These are phyloP conservation scores for Aspergillus wentii DNA, from an alignment of 495 filamentous ascomycete species.

Conservation along the genomic window DNA sequence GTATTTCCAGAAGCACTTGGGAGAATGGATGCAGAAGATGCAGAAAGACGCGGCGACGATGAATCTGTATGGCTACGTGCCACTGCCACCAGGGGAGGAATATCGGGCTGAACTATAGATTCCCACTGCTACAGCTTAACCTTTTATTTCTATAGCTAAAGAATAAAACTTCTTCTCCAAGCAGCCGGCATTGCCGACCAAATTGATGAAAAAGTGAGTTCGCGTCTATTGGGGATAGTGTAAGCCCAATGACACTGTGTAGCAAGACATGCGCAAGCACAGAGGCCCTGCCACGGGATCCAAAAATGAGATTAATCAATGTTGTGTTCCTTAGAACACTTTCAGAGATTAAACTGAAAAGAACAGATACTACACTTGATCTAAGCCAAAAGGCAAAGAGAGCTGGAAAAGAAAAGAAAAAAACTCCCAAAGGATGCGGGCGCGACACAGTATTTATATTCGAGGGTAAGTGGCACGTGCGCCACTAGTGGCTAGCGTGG, in stretches of 20 bases:
- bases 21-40: conserved; percentile 34
- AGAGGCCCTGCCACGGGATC: conserved; percentile 54
- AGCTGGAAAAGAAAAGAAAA: conserved; percentile 50
- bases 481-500: conserved; percentile 12
- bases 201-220: conserved; percentile 60
- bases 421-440: conserved; percentile 25
- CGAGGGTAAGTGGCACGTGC: conserved; percentile 8
- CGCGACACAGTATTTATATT: conserved; percentile 27
- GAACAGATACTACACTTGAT: conserved; percentile 99
- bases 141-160: no score
- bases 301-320: conserved; percentile 87
- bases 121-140: no score
- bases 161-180: conserved; percentile 54
- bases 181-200: conserved; percentile 51
- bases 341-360: conserved; percentile 93
- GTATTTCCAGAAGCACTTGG: conserved; percentile 31
- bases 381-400: conserved; percentile 62
- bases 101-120: no score
- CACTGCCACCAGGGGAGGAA: no score
- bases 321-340: conserved; percentile 65
- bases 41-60: conserved; percentile 21
- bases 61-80: conserved; percentile 26
- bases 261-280: conserved; percentile 71
- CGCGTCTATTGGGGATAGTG: conserved; percentile 84
- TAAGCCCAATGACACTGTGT: conserved; percentile 84